A percentile compares a stretch with the other conserved stretches of the same genome.
phyloP scores from a whole-genome alignment of 148 eudicot genomes.

The Cornus suecica region DNA sequence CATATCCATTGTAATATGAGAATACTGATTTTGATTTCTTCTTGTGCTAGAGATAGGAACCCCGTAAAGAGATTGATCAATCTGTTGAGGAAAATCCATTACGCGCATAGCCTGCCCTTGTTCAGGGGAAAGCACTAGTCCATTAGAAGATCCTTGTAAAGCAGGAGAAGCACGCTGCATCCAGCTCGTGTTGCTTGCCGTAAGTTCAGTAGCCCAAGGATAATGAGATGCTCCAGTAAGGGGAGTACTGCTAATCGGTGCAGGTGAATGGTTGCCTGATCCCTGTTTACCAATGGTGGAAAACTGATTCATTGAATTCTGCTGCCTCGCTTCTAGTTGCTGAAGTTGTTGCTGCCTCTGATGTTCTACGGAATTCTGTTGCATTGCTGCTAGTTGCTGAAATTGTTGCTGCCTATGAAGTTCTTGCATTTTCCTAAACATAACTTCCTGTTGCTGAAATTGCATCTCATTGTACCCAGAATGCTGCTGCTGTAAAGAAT shows the following conservation, averaged over 20 bases:
- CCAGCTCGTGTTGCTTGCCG: conserved; percentile 62
- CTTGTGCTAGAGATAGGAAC: conserved; percentile 70
- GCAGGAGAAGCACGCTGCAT: conserved; percentile 45
- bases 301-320: conserved; percentile 43
- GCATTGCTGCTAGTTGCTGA: conserved; percentile 56
- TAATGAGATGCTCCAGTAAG: conserved; percentile 40
- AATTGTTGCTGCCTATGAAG: conserved; percentile 70
- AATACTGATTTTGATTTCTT: conserved; percentile 31
- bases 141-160: conserved; percentile 51
- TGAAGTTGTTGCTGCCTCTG: conserved; percentile 67
- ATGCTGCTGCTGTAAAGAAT: conserved; percentile 51
- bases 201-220: conserved; percentile 53
- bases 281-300: conserved; percentile 45
- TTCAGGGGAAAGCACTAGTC: conserved; percentile 46
- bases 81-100: conserved; percentile 62
- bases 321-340: conserved; percentile 58
- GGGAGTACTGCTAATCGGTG: conserved; percentile 48
- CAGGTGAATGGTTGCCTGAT: conserved; percentile 41
- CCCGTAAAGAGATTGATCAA: conserved; percentile 78
- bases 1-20: conserved; percentile 40
- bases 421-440: conserved; percentile 76
- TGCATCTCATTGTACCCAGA: conserved; percentile 60
- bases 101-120: conserved; percentile 57
- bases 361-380: conserved; percentile 60
- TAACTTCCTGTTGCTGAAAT: conserved; percentile 59